phyloP scores from a whole-genome alignment of 768 basidiomycete genomes.

The Dioszegia crocea region DNA sequence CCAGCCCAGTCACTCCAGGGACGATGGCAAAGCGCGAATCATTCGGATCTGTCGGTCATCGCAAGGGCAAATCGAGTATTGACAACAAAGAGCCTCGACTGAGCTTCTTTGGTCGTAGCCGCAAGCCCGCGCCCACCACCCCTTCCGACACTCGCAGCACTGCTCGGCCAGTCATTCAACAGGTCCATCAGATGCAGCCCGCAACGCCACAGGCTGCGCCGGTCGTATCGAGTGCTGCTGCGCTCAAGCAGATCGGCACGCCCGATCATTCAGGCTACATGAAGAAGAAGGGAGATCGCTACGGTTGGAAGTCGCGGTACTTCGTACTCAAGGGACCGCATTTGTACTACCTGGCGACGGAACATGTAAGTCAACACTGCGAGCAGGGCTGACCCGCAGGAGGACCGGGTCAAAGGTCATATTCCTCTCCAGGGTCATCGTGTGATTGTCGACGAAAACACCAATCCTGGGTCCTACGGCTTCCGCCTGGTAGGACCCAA shows the following conservation, averaged over 20 bases:
- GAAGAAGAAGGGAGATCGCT: conserved; percentile 89
- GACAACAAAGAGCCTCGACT: conserved; percentile 50
- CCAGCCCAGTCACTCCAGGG: conserved; percentile 41
- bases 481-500: conserved; percentile 88
- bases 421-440: conserved; percentile 87
- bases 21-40: conserved; percentile 38
- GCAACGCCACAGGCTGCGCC: conserved; percentile 23
- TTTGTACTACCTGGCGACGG: conserved; percentile 78
- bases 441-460: conserved; percentile 85
- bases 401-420: conserved; percentile 94
- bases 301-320: conserved; percentile 91
- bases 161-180: conserved; percentile 15
- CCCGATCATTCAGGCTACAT: conserved; percentile 91
- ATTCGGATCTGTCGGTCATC: conserved; percentile 44
- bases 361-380: conserved; percentile 51
- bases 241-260: conserved; percentile 83
- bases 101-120: conserved; percentile 74
- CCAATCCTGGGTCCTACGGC: conserved; percentile 87
- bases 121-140: conserved; percentile 68
- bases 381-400: conserved; percentile 50
- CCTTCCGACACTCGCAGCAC: conserved; percentile 8
- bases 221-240: conserved; percentile 52
- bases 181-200: conserved; percentile 37
- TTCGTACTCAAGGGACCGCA: conserved; percentile 89
- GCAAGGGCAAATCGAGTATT: conserved; percentile 43